Evolutionary conservation across 768 basidiomycete genomes (phyloP).

Genomic region (Termitomyces sp.): DNA sequence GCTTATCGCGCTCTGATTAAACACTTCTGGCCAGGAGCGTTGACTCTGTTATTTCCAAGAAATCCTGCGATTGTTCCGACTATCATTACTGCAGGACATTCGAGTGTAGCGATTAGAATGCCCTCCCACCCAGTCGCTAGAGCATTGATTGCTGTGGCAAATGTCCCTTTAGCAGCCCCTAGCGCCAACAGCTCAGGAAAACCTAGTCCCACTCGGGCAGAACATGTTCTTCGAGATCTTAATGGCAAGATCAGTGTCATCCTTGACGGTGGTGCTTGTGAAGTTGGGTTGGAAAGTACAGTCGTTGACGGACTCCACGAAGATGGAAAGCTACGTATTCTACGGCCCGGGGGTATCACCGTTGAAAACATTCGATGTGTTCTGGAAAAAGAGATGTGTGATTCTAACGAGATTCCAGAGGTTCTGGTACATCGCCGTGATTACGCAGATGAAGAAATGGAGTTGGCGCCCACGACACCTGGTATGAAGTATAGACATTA

Average conservation of each 20-base stretch:
- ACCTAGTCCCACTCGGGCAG: slow-evolving; percentile 87
- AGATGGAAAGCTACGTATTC: slow-evolving; percentile 71
- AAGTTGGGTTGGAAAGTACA: slow-evolving; percentile 91
- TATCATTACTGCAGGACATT: slow-evolving; percentile 75
- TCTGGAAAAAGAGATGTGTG: slow-evolving; percentile 35
- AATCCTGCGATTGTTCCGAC: slow-evolving; percentile 53
- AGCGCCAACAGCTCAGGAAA: slow-evolving; percentile 93
- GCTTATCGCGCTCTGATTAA: slow-evolving; percentile 73
- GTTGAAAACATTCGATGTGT: slow-evolving; percentile 78
- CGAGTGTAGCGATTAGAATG: slow-evolving; percentile 87
- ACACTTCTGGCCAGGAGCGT: slow-evolving; percentile 91
- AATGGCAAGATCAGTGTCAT: slow-evolving; percentile 69
- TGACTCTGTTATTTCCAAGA: slow-evolving; percentile 88
- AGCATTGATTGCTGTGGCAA: slow-evolving; percentile 72
- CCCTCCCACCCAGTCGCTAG: slow-evolving; percentile 92
- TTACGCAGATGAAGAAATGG: slow-evolving; percentile 62
- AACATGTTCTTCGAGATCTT: slow-evolving; percentile 80
- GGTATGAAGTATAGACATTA: slow-evolving; percentile 99
- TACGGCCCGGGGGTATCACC: slow-evolving; percentile 89
- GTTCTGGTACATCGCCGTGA: slow-evolving; percentile 81
- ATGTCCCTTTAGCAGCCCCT: slow-evolving; percentile 85
- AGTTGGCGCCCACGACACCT: slow-evolving; percentile 85
- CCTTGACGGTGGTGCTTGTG: slow-evolving; percentile 88
- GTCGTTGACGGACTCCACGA: slow-evolving; percentile 83
- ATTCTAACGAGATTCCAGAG: slow-evolving; percentile 31